Conservation (phyloP, 352 stramenopile genomes). For the Phytophthora kernoviae region DNA sequence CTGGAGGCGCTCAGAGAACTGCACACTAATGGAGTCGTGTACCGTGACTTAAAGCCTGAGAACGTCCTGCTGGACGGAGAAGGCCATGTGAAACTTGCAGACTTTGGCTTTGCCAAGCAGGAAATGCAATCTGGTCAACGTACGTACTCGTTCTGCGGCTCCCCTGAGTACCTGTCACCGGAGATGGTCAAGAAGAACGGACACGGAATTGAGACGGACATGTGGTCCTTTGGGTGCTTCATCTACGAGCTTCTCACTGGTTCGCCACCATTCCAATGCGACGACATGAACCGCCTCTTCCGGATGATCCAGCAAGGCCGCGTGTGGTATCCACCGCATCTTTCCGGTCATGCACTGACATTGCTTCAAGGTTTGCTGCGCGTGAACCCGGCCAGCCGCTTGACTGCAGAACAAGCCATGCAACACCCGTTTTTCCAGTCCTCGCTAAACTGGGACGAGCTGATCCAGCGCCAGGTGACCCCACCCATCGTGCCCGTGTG, state of each 20-base stretch:
- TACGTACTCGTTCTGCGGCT: slow-evolving; percentile 86
- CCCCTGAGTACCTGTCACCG: slow-evolving; percentile 84
- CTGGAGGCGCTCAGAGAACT: slow-evolving; percentile 56
- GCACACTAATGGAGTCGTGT: slow-evolving; percentile 45
- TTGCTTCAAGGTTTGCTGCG: slow-evolving; percentile 61
- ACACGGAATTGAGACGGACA: slow-evolving; percentile 80
- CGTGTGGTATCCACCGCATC: slow-evolving; percentile 72
- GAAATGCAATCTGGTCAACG: slow-evolving; percentile 56
- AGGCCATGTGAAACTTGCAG: slow-evolving; percentile 80
- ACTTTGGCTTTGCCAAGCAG: slow-evolving; percentile 87
- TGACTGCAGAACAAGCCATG: slow-evolving; percentile 73
- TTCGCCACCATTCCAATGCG: slow-evolving; percentile 71
- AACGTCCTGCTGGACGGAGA: slow-evolving; percentile 78
- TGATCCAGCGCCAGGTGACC: slow-evolving; percentile 62
- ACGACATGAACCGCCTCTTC: slow-evolving; percentile 69
- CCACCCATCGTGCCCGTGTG: slow-evolving; percentile 73
- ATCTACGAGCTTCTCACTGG: slow-evolving; percentile 81
- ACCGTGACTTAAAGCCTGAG: slow-evolving; percentile 82
- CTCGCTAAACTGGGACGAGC: slow-evolving; percentile 66
- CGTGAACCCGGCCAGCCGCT: slow-evolving; percentile 45
- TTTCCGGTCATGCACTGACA: slow-evolving; percentile 48
- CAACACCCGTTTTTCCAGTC: slow-evolving; percentile 73
- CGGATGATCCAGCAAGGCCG: slow-evolving; percentile 57
- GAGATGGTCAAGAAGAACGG: slow-evolving; percentile 81
- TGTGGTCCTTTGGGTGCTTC: slow-evolving; percentile 90